Base-by-base conservation (phyloP, 2,329 filamentous ascomycete species). In the Bipolaris zeicola region DNA sequence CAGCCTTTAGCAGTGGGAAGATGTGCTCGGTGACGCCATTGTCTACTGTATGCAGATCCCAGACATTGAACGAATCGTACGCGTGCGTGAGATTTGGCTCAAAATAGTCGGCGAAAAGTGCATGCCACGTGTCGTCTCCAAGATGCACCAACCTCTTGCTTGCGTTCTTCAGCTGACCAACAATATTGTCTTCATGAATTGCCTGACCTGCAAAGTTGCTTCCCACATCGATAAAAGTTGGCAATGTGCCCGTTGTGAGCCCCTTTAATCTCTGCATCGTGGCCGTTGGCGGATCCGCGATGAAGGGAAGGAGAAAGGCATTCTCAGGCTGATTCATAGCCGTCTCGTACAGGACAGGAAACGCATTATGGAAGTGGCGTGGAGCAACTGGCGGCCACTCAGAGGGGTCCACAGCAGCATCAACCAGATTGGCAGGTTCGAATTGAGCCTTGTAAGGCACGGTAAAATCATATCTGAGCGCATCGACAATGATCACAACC, bases 31-130 rank as follows among this genome's bases (percentile, higher is more conserved):
- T 89, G 22, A 99, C 95, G 0, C 95, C 95, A 70, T 97, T 94
- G 72, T 99, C 95, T 2, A 99, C 91, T 0, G 95, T 98, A 75
- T 98, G 92, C 67, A 99, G 78, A 75, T 99, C 95, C 92, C 92
- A 97, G 6, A 98, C 95, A 71, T 98, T 97, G 79, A 99, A 96
- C 60, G 94, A 98, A 74, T 98, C 94, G 75, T 96, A 99, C 0
- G 95, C 87, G 66, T 83, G 86, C 65, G 93, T 96, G 54, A 97
- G 86, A 54, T 94, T 90, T 7, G 87, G 80, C 74, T 96, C 89
- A 69, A 99, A 99, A 75, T 96, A 92, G n/a, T 84, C 91, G 0
- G 95, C 95, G 73, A 98, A 99, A 14, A 99, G 81, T 41, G 91
- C 85, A 64, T 92, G 90, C 95, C 95, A 99, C 4, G 95, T 99